Evolutionary conservation across 1,284 basidiomycete species (phyloP).

Genomic region (Puccinia hordei): DNA sequence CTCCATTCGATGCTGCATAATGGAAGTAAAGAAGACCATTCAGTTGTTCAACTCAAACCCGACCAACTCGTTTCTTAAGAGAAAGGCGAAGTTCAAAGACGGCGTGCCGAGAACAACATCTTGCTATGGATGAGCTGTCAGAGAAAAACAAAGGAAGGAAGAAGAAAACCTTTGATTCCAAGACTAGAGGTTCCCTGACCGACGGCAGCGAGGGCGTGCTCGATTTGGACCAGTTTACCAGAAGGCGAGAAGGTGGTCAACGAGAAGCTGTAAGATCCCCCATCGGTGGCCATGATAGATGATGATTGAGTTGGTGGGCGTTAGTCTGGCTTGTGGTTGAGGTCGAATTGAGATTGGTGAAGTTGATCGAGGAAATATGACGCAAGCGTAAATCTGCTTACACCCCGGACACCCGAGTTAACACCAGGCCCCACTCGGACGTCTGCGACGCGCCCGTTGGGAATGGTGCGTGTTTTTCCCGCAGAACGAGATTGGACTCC

Average conservation of each 20-base stretch:
- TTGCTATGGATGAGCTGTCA: constrained; percentile 50
- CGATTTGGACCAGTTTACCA: constrained; percentile 91
- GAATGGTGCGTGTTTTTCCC: no score
- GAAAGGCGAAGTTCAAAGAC: constrained; percentile 5
- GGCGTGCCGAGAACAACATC: no score
- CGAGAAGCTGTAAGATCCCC: constrained; percentile 73
- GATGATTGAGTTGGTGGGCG: not conserved
- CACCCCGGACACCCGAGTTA: no score
- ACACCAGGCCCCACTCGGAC: no score
- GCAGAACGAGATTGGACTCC: no score
- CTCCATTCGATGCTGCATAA: constrained; percentile 84
- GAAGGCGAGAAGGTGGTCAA: constrained; percentile 98
- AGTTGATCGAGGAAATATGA: not conserved
- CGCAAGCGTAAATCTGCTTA: not conserved
- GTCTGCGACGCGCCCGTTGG: no score
- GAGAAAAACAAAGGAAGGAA: no score
- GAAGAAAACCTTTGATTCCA: constrained; percentile 96
- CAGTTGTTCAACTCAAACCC: not conserved
- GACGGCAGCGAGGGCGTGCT: constrained; percentile 97
- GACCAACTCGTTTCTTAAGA: not conserved
- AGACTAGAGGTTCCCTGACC: constrained; percentile 94
- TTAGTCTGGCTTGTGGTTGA: no score
- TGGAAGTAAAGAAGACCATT: constrained; percentile 5
- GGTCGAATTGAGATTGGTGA: not conserved
- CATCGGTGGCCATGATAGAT: constrained; percentile 41